Percentiles rank a stretch among this genome's conserved stretches.
These are phyloP conservation scores for Penicillium verrucosum DNA, from an alignment of 2,329 filamentous ascomycete species.

Conservation along the genomic window DNA sequence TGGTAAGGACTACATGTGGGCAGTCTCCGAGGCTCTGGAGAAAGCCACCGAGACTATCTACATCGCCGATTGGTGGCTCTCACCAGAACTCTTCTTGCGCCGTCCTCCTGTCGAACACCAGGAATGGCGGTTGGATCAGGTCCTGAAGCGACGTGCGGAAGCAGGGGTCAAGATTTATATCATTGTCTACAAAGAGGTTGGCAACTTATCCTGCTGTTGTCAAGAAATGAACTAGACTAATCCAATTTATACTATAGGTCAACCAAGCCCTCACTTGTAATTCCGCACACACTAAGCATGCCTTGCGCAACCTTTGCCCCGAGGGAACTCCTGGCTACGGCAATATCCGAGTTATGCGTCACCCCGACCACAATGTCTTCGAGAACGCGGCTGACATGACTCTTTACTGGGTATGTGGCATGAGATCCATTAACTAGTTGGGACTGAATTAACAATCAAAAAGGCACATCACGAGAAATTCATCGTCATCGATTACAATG, in stretches of 20 bases:
- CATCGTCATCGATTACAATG: slow-evolving; percentile 84
- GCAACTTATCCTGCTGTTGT: background rate
- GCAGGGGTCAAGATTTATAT: slow-evolving; percentile 92
- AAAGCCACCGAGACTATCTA: slow-evolving; percentile 90
- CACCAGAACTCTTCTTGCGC: slow-evolving; percentile 79
- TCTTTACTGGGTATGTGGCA: slow-evolving; percentile 68
- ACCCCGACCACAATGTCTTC: slow-evolving; percentile 92
- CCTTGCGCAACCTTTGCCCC: slow-evolving; percentile 73
- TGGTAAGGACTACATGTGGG: slow-evolving; percentile 91
- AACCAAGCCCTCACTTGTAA: slow-evolving; percentile 84
- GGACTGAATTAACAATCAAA: slow-evolving; percentile 7
- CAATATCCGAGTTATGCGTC: slow-evolving; percentile 84
- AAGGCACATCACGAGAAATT: slow-evolving; percentile 95
- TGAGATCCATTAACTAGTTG: background rate
- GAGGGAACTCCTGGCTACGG: slow-evolving; percentile 76
- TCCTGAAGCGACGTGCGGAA: slow-evolving; percentile 85
- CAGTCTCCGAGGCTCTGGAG: slow-evolving; percentile 86
- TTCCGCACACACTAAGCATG: slow-evolving; percentile 87
- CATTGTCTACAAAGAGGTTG: slow-evolving; percentile 81
- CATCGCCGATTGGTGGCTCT: slow-evolving; percentile 96
- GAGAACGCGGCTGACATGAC: slow-evolving; percentile 95
- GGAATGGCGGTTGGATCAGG: slow-evolving; percentile 80
- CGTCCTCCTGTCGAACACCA: slow-evolving; percentile 78
- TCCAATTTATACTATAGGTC: slow-evolving; percentile 40
- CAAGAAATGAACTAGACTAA: background rate